Base-by-base conservation (phyloP, 148 eudicot genomes). In the Selenicereus undatus region DNA sequence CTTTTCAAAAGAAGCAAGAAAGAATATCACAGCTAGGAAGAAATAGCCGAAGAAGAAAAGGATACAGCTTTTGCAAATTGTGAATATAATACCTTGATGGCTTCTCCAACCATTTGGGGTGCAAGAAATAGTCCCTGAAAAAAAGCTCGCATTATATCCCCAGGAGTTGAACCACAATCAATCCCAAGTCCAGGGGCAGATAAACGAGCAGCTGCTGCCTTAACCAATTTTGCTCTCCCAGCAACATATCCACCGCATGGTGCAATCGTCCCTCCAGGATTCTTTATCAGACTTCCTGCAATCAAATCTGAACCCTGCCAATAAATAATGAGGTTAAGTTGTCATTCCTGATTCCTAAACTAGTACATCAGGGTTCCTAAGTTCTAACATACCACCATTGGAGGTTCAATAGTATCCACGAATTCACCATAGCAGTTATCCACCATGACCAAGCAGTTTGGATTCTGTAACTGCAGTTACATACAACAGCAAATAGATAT, bases 381-480 rank as follows among this genome's bases (percentile, higher is more conserved):
- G 32, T 58, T 60, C n/a, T 20, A 76, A 87, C 92, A 35, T 89
- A 95, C 98, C 96, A 93, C 98, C 97, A 95, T 93, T 22, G 98
- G 87, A 76, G 98, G 98, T 90, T 95, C 98, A 36, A 89, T 90
- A 79, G 79, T 86, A 74, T 95, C 92, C 73, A 85, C 90, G 79
- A 95, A 95, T 93, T 95, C 98, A 84, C 98, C 98, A 83, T 95
- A 95, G 88, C 98, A 95, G 82, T 95, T 95, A 86, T 95, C 98
- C 82, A 95, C 98, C 98, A 95, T 89, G 79, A 95, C 98, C 84
- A 91, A 73, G 76, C 97, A 95, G 80, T 93, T 79, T 75, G 96
- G 93, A 81, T 91, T 95, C 80, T 95, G 97, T 83, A 77, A 80
- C 98, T 95, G 94, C 81, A 80, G 48, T 72, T 29, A 56, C 36